phyloP scores from a whole-genome alignment of 805 yeast species.

The Hanseniaspora guilliermondii region DNA sequence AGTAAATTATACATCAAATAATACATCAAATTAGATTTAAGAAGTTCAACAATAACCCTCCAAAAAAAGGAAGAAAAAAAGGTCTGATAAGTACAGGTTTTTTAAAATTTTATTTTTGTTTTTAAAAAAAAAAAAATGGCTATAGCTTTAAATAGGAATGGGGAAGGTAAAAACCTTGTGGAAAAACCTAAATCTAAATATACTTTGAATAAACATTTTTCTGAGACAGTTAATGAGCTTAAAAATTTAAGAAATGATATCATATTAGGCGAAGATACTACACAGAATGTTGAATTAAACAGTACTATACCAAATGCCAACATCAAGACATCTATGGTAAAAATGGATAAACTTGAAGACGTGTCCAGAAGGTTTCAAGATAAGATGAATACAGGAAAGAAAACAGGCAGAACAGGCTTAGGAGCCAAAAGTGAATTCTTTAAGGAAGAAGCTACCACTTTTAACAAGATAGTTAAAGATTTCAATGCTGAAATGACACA shows the following conservation, averaged over 20 bases:
- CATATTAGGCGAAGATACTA: background rate
- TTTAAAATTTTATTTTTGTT: too few species aligned
- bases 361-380: slow-evolving; percentile 5
- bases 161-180: background rate
- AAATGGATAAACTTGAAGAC: slow-evolving; percentile 2
- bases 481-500: slow-evolving; percentile 4
- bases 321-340: background rate
- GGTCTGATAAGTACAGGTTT: too few species aligned
- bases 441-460: slow-evolving; percentile 11
- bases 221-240: slow-evolving; percentile 6
- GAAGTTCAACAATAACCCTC: too few species aligned
- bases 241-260: slow-evolving; percentile 7
- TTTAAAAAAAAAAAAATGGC: background rate
- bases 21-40: background rate
- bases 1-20: background rate
- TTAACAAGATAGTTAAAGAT: slow-evolving; percentile 7
- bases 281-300: background rate
- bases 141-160: background rate
- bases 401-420: background rate
- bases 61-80: too few species aligned
- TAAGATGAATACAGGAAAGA: background rate
- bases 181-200: background rate
- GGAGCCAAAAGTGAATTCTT: slow-evolving; percentile 13
- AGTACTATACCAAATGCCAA: background rate
- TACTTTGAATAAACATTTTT: slow-evolving; percentile 1